Evolutionary conservation across 2,329 filamentous ascomycete genomes (phyloP).

Genomic region (Stachybotrys echinatus): DNA sequence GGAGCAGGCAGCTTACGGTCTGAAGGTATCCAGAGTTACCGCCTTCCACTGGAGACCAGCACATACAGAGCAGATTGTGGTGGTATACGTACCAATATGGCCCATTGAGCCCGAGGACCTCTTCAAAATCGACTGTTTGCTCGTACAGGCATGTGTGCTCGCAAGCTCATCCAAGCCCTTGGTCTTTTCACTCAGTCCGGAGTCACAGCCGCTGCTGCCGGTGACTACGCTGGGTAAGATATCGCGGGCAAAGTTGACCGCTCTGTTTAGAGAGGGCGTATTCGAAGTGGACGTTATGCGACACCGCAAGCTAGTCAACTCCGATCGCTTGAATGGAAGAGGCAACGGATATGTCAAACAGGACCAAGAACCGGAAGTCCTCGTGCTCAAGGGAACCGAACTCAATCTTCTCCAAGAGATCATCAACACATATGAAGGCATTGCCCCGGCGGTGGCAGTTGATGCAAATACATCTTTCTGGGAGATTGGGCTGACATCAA

Average conservation of each 20-base stretch:
- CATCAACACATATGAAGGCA: no score
- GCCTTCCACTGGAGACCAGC: constrained; percentile 27
- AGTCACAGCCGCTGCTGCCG: not conserved
- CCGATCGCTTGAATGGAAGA: no score
- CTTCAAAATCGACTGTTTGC: not conserved
- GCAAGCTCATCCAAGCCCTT: not conserved
- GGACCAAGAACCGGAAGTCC: no score
- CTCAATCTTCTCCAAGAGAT: no score
- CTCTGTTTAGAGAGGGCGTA: constrained; percentile 3
- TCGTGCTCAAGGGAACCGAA: not conserved
- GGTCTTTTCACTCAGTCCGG: not conserved
- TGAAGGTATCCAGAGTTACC: constrained; percentile 11
- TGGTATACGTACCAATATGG: constrained; percentile 25
- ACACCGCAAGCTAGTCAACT: no score
- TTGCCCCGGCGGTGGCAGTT: no score
- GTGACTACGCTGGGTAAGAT: constrained; percentile 33
- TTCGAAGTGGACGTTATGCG: no score
- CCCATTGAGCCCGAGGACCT: not conserved
- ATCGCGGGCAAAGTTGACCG: constrained; percentile 27
- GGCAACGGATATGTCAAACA: no score
- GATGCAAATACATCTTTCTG: constrained; percentile 19
- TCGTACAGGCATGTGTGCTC: constrained; percentile 1
- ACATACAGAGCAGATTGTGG: constrained; percentile 30
- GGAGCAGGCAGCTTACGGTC: constrained; percentile 18
- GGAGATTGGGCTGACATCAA: constrained; percentile 29